phyloP scores from a whole-genome alignment of 176 grass and related monocot species.

The Oryza nivara region DNA sequence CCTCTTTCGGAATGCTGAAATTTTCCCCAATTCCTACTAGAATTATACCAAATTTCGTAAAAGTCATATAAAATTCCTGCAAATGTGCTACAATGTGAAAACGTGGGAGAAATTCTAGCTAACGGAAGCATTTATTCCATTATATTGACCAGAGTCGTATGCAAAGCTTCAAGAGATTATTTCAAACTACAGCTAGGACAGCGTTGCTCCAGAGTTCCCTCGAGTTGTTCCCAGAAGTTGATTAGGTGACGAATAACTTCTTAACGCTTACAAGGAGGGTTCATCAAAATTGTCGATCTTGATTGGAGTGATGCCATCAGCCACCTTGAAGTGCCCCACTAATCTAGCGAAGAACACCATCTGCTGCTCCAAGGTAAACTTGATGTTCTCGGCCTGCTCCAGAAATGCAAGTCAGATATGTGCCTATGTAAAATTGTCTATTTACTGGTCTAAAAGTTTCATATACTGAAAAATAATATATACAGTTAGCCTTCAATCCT shows the following conservation, averaged over 20 bases:
- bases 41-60: no score
- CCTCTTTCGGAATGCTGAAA: no score
- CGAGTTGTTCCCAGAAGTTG: background rate
- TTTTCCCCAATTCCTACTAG: no score
- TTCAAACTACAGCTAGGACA: conserved; percentile 7
- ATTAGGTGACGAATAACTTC: background rate
- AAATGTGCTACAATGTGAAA: background rate
- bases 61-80: no score
- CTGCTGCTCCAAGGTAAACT: conserved; percentile 90
- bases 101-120: background rate
- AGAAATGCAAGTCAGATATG: conserved; percentile 13
- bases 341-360: conserved; percentile 83
- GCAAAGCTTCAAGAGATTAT: background rate
- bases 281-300: conserved; percentile 86
- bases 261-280: background rate
- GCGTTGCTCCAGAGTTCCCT: background rate
- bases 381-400: conserved; percentile 88
- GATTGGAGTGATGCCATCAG: conserved; percentile 73
- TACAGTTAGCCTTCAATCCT: background rate
- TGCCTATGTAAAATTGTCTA: conserved; percentile 1
- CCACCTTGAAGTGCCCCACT: conserved; percentile 79
- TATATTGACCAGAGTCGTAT: background rate
- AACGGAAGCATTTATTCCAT: background rate
- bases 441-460: background rate
- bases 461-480: background rate